phyloP scores from a whole-genome alignment of 192 early-diverging fungal genomes.

The Phycomyces nitens region DNA sequence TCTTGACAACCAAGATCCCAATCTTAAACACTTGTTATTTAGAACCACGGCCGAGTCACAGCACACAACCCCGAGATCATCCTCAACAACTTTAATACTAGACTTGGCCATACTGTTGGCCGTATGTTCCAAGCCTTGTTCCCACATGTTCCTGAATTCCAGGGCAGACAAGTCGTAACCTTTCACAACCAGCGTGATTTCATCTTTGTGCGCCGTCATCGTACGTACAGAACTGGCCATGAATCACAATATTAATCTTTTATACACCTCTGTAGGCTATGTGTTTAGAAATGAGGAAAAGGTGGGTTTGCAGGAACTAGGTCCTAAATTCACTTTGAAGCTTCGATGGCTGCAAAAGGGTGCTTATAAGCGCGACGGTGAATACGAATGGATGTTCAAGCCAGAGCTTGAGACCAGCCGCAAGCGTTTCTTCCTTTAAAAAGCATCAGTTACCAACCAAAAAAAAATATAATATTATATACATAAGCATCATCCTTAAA shows the following conservation, averaged over 20 bases:
- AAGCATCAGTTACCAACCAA: background rate
- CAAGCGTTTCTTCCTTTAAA: constrained; percentile 77
- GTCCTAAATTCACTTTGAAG: constrained; percentile 93
- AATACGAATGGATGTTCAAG: constrained; percentile 97
- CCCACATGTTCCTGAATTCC: constrained; percentile 96
- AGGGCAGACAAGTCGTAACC: constrained; percentile 90
- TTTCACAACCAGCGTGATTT: constrained; percentile 99
- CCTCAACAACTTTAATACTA: constrained; percentile 95
- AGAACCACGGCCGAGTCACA: constrained; percentile 74
- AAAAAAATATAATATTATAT: background rate
- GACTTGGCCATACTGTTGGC: constrained; percentile 94
- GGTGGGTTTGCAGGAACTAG: constrained; percentile 91
- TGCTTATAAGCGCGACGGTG: constrained; percentile 88
- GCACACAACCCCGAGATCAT: constrained; percentile 93
- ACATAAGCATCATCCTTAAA: no score
- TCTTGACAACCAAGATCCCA: no score
- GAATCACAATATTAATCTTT: no score
- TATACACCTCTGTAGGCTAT: constrained; percentile 49
- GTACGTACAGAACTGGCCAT: constrained; percentile 25
- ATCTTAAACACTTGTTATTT: constrained; percentile 8
- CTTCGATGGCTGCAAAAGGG: constrained; percentile 94
- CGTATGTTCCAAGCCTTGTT: constrained; percentile 94
- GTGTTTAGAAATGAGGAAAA: constrained; percentile 79
- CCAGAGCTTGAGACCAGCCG: constrained; percentile 90
- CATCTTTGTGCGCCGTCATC: constrained; percentile 96